Base-by-base conservation (phyloP, 179 eudicot species). In the Actinidia arguta region DNA sequence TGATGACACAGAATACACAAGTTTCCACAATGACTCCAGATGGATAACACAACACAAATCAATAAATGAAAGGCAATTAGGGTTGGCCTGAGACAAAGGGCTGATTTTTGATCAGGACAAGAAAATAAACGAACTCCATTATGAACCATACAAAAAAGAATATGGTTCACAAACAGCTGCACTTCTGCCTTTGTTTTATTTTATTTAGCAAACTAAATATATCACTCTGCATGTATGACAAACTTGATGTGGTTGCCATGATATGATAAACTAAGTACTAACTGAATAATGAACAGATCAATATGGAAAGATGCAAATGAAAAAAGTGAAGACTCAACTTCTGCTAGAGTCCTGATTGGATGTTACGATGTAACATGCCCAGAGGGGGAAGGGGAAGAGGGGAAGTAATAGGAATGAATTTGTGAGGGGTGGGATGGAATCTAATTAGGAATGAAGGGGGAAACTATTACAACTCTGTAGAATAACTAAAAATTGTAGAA, bases 1-100 rank as follows among this genome's bases (percentile, higher is more conserved):
- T 3, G 54, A 73, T 24, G 18, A 51, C n/a, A 47, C 63, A 63
- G 16, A 50, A 84, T 22, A 39, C 54, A 27, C 76, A 61, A 71
- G 4, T 52, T 71, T 54, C 78, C 69, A 73, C 66, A 75, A 56
- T 44, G 48, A 52, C 39, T 69, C 4, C 16, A 69, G 78, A 70
- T 52, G 58, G 55, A 42, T 44, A 55, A 8, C n/a, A n/a, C n/a
- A n/a, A n/a, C n/a, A n/a, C n/a, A n/a, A n/a, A n/a, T n/a, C n/a
- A n/a, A n/a, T n/a, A n/a, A n/a, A n/a, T n/a, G n/a, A n/a, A n/a
- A n/a, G n/a, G n/a, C n/a, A n/a, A n/a, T n/a, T n/a, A n/a, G n/a
- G n/a, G n/a, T n/a, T n/a, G n/a, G n/a, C n/a, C n/a, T n/a, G n/a
- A n/a, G n/a, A n/a, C n/a, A n/a, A n/a, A n/a, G n/a, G n/a, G n/a